phyloP scores from a whole-genome alignment of 1,139 yeast genomes.

The Pichia sorboxylosa region DNA sequence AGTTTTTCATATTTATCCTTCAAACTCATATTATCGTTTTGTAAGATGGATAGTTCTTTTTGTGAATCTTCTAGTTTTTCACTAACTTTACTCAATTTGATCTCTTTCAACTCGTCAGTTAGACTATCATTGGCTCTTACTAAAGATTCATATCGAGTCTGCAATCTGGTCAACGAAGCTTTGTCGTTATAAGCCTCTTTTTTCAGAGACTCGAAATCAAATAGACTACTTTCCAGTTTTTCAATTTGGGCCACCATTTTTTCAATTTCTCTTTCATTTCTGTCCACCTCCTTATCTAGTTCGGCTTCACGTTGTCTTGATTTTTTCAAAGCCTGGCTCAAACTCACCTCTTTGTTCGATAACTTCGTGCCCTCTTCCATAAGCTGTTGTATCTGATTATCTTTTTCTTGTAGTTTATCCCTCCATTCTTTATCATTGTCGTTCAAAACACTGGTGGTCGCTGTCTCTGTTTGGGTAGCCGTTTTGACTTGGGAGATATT shows the following conservation, averaged over 20 bases:
- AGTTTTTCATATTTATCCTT: constrained; percentile 29
- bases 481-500: too few relatives aligned
- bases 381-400: constrained; percentile 44
- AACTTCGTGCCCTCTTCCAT: constrained; percentile 71
- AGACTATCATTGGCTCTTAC: constrained; percentile 17
- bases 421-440: too few relatives aligned
- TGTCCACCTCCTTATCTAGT: constrained; percentile 23
- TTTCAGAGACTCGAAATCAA: constrained; percentile 19
- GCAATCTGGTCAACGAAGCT: constrained; percentile 20
- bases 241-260: constrained; percentile 26
- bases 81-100: constrained; percentile 27
- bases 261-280: constrained; percentile 19
- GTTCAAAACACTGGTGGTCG: constrained; percentile 9
- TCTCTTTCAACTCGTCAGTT: constrained; percentile 22
- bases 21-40: constrained; percentile 23
- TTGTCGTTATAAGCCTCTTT: constrained; percentile 17
- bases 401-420: constrained; percentile 35
- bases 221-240: constrained; percentile 24
- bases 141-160: constrained; percentile 16
- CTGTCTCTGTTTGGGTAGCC: too few relatives aligned
- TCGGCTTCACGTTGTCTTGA: constrained; percentile 41
- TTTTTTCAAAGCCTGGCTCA: constrained; percentile 56
- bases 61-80: constrained; percentile 31
- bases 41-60: constrained; percentile 28
- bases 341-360: constrained; percentile 61